A percentile compares a stretch with the other conserved stretches of the same genome.
These are phyloP conservation scores for Alternaria ventricosa DNA, from an alignment of 2,329 filamentous ascomycete species.

Conservation along the genomic window DNA sequence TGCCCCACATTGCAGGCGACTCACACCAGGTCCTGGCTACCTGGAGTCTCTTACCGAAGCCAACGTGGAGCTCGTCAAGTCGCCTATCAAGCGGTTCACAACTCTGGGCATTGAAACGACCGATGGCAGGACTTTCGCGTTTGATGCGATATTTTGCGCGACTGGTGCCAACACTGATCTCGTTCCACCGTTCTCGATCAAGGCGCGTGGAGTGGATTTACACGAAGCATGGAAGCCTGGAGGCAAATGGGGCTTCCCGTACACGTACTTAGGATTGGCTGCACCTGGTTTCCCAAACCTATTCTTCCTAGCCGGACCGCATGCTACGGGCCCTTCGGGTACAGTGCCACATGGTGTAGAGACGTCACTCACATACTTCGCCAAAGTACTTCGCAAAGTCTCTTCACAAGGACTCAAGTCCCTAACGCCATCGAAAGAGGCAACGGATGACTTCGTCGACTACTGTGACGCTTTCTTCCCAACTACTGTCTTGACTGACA, in stretches of 20 bases:
- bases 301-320: constrained; percentile 65
- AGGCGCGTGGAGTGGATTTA: constrained; percentile 62
- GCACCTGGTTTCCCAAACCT: constrained; percentile 73
- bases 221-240: constrained; percentile 63
- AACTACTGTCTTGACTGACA: constrained; percentile 62
- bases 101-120: constrained; percentile 47
- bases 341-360: constrained; percentile 73
- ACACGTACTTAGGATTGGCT: constrained; percentile 70
- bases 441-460: constrained; percentile 68
- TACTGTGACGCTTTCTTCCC: constrained; percentile 61
- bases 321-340: constrained; percentile 57
- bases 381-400: constrained; percentile 71
- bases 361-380: constrained; percentile 68
- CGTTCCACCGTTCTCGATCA: constrained; percentile 65
- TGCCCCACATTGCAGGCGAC: constrained; percentile 39
- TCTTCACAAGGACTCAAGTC: constrained; percentile 70
- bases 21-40: constrained; percentile 48
- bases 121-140: constrained; percentile 47
- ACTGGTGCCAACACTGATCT: constrained; percentile 66
- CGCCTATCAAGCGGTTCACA: constrained; percentile 49
- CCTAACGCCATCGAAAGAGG: constrained; percentile 63
- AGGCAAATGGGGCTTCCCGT: constrained; percentile 66
- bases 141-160: constrained; percentile 63
- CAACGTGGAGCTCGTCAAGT: constrained; percentile 51
- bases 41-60: constrained; percentile 51